Conservation (phyloP, 1,284 basidiomycete species). For the Sanguinoderma infundibulare region DNA sequence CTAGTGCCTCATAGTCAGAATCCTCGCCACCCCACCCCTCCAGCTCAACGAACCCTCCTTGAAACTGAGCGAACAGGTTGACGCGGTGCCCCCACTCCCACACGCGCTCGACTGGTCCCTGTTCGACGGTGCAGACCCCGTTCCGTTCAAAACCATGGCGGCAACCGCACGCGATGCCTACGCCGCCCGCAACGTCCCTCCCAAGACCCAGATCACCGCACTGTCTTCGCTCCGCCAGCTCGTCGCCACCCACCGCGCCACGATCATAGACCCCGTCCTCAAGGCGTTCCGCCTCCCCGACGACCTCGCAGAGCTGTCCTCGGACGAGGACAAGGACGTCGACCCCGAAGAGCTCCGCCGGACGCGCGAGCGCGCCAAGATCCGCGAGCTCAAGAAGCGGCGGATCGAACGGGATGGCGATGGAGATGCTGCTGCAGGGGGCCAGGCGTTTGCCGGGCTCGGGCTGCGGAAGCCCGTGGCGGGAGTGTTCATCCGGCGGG, state of each 20-base stretch:
- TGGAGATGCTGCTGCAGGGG: conserved; percentile 32
- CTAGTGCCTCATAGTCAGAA: not conserved
- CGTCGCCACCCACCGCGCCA: not conserved
- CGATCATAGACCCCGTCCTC: conserved; percentile 4
- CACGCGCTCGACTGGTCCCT: conserved; percentile 55
- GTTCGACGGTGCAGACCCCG: conserved; percentile 49
- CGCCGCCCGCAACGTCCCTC: not conserved
- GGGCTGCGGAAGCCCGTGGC: conserved; percentile 31
- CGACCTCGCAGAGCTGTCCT: conserved; percentile 2
- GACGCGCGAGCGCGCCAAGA: conserved; percentile 53
- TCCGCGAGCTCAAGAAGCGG: conserved; percentile 58
- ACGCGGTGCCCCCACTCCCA: conserved; percentile 44
- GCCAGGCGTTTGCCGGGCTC: conserved; percentile 25
- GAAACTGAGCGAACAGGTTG: conserved; percentile 47
- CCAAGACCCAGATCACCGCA: not conserved
- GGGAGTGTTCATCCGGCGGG: conserved; percentile 56
- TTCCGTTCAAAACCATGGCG: conserved; percentile 51
- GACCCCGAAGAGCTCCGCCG: conserved; percentile 46
- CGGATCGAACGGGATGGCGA: conserved; percentile 40
- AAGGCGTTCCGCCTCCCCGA: conserved; percentile 1
- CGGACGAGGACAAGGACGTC: conserved; percentile 45
- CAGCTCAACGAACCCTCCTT: conserved; percentile 35
- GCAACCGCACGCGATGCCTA: conserved; percentile 27
- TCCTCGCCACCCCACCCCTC: conserved; percentile 14
- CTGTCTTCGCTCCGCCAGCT: not conserved